These are phyloP conservation scores for Melastoma candidum DNA, from an alignment of 441 rosid species.

Conservation along the genomic window DNA sequence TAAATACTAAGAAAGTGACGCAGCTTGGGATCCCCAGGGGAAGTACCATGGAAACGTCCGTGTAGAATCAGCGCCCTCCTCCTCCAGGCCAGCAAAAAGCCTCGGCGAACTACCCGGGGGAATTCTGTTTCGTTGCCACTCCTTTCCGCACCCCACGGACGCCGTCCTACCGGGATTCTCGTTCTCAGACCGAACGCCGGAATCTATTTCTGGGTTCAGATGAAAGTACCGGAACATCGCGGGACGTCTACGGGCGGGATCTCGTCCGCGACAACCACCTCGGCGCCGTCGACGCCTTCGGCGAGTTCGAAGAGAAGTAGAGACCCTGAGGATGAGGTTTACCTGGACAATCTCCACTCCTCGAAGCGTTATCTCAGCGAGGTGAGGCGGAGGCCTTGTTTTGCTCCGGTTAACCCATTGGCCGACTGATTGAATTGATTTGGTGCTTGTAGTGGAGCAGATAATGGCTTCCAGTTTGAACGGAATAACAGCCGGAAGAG, in stretches of 20 bases:
- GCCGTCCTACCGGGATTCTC: too few relatives aligned
- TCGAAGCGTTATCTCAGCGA: slow-evolving; percentile 95
- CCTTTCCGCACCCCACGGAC: too few relatives aligned
- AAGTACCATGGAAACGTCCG: too few relatives aligned
- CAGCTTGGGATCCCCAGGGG: too few relatives aligned
- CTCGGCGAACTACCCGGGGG: too few relatives aligned
- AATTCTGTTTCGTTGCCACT: too few relatives aligned
- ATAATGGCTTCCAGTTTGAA: slow-evolving; percentile 97
- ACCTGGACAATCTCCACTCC: slow-evolving; percentile 80
- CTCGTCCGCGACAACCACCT: slow-evolving; percentile 20
- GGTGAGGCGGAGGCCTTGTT: slow-evolving; percentile 23
- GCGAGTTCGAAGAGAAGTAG: slow-evolving; percentile 65
- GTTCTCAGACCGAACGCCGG: too few relatives aligned
- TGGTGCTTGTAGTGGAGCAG: slow-evolving; percentile 22
- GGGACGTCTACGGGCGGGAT: background rate
- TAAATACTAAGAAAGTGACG: too few relatives aligned
- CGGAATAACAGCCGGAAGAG: slow-evolving; percentile 88
- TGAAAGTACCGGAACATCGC: too few relatives aligned
- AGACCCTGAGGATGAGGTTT: slow-evolving; percentile 89
- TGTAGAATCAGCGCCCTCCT: too few relatives aligned
- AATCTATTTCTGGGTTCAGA: too few relatives aligned
- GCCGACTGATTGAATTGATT: background rate
- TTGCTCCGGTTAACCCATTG: background rate
- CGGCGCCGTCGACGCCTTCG: slow-evolving; percentile 21
- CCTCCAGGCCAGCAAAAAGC: too few relatives aligned